Base-by-base conservation (phyloP, 331 rosid species). In the Quercus phellos region DNA sequence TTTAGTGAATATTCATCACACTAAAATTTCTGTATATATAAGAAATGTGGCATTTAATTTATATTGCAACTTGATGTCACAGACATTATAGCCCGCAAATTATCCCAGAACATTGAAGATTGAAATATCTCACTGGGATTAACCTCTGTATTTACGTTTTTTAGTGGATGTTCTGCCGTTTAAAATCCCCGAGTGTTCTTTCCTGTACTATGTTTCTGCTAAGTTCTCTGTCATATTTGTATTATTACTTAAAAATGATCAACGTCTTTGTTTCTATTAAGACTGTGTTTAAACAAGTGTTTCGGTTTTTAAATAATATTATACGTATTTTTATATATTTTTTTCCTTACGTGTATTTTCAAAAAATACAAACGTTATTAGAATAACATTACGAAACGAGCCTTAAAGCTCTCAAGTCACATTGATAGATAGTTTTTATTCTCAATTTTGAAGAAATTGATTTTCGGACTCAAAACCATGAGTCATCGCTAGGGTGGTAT, bases 311-410 rank as follows among this genome's bases (percentile, higher is more conserved):
- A 34, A 34, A 34, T 0, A 34, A 34, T 0, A 6, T 34, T 6
- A 35, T 1, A 35, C 0, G 0, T 35, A 35, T 35, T 35, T 6
- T 0, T 0, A 35, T 0, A 35, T 0, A 1, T 6, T 1, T 35
- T 35, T 35, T 6, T 6, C 0, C 0, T 35, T 0, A 1, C 0
- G 0, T 0, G 0, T 0, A 5, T 35, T 35, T 35, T 35, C 0
- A 1, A 35, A 35, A 35, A 6, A 35, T 6, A 35, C 0, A 35
- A 35, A 35, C 0, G 7, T 35, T 35, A 35, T 0, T 35, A 1
- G 0, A 6, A 6, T 0, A 34, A 34, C 0, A 0, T 34, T 34
- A 34, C 0, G 0, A 34, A 34, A 1, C 0, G 0, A 0, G 0
- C 1, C 0, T 0, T 6, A 38, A 2, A 8, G 3, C 3, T 38